Evolutionary conservation across 2,329 filamentous ascomycete species (phyloP), one percentile per base, ranked within the genome.

Genomic region (Aulographum hederae): DNA sequence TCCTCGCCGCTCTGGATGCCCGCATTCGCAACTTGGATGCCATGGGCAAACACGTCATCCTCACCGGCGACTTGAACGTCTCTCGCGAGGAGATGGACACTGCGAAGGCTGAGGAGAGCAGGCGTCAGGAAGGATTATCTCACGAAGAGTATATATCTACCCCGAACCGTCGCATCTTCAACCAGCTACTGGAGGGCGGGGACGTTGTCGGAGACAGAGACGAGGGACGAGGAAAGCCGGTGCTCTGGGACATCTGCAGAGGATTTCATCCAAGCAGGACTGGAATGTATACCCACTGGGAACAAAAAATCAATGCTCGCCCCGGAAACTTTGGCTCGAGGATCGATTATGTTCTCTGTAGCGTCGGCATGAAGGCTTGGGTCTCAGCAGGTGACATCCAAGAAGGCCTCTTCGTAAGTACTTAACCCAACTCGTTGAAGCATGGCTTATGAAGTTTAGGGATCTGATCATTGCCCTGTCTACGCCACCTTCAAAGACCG

Each of bases 281-380:
- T 38, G 82, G 82, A 37, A 95, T 98, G 89, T 95, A 82, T 51
- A 95, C 89, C 0, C 93, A 86, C 51, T 95, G 86, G 86, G 84
- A 95, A 39, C 85, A 81, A 31, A 85, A 79, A 50, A 78, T 84
- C 46, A 95, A 95, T 52, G 80, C 81, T n/a, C 67, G 89, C n/a
- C 86, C 86, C 3, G 84, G 80, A 3, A 95, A 95, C 49, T 91
- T 78, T 51, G 89, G 89, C 4, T 78, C 80, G 33, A 71, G 89
- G 21, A 95, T 95, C 43, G 89, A 98, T 52, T 95, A 92, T 52
- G 68, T 98, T 13, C 64, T 95, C 3, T 92, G 82, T 48, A 89
- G 73, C 40, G 61, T 75, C 26, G 67, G 69, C 21, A 78, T 93
- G 60, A 78, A 74, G 44, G 58, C 67, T 32, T 94, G 85, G 82